These are phyloP conservation scores for Fraxinus ornus DNA, from an alignment of 305 asterid species.

Conservation along the genomic window DNA sequence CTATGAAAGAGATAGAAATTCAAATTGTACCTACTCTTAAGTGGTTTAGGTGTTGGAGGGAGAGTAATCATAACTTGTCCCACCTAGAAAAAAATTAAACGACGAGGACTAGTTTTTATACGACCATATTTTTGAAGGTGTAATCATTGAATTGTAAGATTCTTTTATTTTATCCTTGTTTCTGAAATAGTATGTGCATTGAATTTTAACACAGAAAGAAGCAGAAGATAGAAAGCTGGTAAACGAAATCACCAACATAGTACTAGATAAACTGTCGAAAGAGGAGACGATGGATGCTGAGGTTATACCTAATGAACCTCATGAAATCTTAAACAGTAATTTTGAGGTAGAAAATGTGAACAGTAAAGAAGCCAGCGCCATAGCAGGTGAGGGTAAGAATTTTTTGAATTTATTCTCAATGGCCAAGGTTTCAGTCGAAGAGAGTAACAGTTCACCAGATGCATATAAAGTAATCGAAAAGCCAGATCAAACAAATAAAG, in stretches of 20 bases:
- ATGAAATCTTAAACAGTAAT: constrained; percentile 3
- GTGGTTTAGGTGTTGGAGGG: not conserved
- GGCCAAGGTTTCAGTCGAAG: constrained; percentile 35
- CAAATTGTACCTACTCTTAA: not conserved
- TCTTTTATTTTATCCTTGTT: not conserved
- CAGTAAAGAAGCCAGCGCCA: constrained; percentile 8
- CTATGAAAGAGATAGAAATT: not conserved
- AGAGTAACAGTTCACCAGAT: constrained; percentile 25
- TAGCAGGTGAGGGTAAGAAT: constrained; percentile 33
- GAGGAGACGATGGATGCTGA: constrained; percentile 26
- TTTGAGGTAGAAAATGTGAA: constrained; percentile 13
- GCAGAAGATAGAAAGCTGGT: constrained; percentile 26
- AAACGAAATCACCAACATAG: constrained; percentile 25
- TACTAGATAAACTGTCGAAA: constrained; percentile 18
- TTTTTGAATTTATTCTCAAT: constrained; percentile 37
- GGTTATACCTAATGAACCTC: constrained; percentile 24
- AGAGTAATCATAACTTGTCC: not conserved
- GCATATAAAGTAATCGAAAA: constrained; percentile 25
- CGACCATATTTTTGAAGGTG: not conserved
- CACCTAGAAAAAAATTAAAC: not conserved
- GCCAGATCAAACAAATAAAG: constrained; percentile 23
- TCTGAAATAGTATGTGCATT: not conserved
- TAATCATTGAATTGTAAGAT: not conserved
- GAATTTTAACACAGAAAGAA: constrained; percentile 29
- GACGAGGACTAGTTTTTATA: not conserved